Percentiles rank a stretch among this genome's conserved stretches.
Evolutionary conservation across 768 basidiomycete species (phyloP).

Genomic region (Trametopsis cervina): DNA sequence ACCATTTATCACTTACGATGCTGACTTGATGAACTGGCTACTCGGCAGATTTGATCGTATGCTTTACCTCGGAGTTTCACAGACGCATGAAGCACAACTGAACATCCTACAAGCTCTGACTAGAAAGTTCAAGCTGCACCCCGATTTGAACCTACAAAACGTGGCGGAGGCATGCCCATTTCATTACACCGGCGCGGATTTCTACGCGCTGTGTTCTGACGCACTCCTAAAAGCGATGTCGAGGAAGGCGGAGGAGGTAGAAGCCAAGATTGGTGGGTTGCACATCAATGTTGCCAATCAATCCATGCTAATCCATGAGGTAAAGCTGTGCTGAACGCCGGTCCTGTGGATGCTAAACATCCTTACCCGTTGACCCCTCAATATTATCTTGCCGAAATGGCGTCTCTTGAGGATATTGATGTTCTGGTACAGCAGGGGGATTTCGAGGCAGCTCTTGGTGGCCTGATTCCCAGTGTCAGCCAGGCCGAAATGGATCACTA

Average conservation of each 20-base stretch:
- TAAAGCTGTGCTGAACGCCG: slow-evolving; percentile 37
- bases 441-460: slow-evolving; percentile 66
- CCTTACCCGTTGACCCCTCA: slow-evolving; percentile 77
- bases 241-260: slow-evolving; percentile 73
- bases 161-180: slow-evolving; percentile 78
- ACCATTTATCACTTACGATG: background rate
- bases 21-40: no score
- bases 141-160: slow-evolving; percentile 49
- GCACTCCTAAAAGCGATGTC: slow-evolving; percentile 95
- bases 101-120: slow-evolving; percentile 88
- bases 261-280: slow-evolving; percentile 59
- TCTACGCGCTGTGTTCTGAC: slow-evolving; percentile 96
- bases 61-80: slow-evolving; percentile 91
- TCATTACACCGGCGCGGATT: slow-evolving; percentile 96
- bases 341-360: slow-evolving; percentile 35
- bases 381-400: slow-evolving; percentile 85
- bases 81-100: slow-evolving; percentile 77
- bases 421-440: slow-evolving; percentile 73
- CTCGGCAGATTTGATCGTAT: slow-evolving; percentile 85
- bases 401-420: slow-evolving; percentile 56
- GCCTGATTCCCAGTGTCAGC: slow-evolving; percentile 77
- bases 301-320: background rate
- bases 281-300: background rate
- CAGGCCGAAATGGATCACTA: slow-evolving; percentile 85
- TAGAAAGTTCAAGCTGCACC: slow-evolving; percentile 80